Percentiles rank a stretch among this genome's conserved stretches.
phyloP scores from a whole-genome alignment of 208 protist species.

The Cochliopodium minus region DNA sequence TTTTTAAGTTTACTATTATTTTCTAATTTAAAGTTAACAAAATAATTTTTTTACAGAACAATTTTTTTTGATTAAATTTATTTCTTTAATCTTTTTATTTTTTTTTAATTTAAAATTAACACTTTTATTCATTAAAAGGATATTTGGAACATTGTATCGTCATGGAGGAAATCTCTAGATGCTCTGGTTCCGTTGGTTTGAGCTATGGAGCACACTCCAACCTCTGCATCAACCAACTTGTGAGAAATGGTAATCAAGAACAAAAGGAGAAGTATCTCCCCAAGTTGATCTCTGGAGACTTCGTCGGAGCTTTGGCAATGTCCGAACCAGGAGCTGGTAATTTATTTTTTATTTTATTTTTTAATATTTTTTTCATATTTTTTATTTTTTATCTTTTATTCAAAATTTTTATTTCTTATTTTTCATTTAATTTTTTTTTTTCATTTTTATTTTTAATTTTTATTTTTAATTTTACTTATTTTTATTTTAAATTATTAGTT shows the following conservation, averaged over 20 bases:
- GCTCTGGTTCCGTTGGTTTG: constrained; percentile 44
- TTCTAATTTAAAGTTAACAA: too few species aligned
- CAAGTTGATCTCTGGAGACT: constrained; percentile 73
- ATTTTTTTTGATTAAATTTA: too few species aligned
- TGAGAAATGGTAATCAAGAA: constrained; percentile 48
- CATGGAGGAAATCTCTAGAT: constrained; percentile 46
- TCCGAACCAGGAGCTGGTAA: constrained; percentile 52
- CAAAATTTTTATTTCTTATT: neutral
- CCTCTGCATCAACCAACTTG: constrained; percentile 58
- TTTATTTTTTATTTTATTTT: neutral
- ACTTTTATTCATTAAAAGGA: constrained; percentile 17
- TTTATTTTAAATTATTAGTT: too few species aligned
- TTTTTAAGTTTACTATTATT: too few species aligned
- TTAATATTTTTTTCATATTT: neutral
- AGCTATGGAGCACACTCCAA: constrained; percentile 54
- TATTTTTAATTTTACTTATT: neutral
- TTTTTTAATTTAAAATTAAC: neutral
- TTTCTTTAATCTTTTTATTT: too few species aligned
- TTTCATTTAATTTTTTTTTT: constrained; percentile 4
- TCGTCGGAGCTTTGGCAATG: constrained; percentile 85
- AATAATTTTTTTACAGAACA: too few species aligned
- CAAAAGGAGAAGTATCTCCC: constrained; percentile 68
- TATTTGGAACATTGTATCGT: constrained; percentile 51
- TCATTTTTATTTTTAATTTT: constrained; percentile 7
- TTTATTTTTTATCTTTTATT: neutral